A percentile compares a stretch with the other conserved stretches of the same genome.
Conservation (phyloP, 768 basidiomycete species). For the Amanita inopinata region DNA sequence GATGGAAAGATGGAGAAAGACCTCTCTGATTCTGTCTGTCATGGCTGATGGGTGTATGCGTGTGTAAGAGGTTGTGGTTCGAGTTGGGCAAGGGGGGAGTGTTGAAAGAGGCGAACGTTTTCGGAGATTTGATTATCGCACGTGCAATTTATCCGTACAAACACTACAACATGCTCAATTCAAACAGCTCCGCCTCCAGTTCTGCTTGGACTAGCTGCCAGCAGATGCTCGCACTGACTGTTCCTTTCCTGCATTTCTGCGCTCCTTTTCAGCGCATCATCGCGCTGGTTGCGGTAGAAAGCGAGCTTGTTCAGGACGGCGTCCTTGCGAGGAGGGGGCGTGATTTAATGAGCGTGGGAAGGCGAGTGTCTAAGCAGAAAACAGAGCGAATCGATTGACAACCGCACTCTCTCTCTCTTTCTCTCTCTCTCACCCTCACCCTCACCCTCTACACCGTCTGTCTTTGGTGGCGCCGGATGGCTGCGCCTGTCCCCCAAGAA, state of each 20-base stretch:
- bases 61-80: slow-evolving; percentile 10
- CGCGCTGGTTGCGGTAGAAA: slow-evolving; percentile 8
- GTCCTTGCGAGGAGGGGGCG: not conserved
- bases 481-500: slow-evolving; percentile 70
- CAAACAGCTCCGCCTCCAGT: slow-evolving; percentile 15
- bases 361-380: not conserved
- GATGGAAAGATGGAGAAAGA: slow-evolving; percentile 10
- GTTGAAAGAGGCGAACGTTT: slow-evolving; percentile 3
- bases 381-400: not conserved
- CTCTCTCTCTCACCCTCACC: slow-evolving; percentile 8
- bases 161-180: not conserved
- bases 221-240: slow-evolving; percentile 12
- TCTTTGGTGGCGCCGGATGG: too few species aligned
- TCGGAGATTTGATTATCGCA: slow-evolving; percentile 3
- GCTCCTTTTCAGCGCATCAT: slow-evolving; percentile 18
- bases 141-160: not conserved
- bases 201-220: too few species aligned
- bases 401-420: not conserved
- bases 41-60: slow-evolving; percentile 13
- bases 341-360: not conserved
- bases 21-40: slow-evolving; percentile 48
- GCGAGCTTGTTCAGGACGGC: not conserved
- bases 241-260: slow-evolving; percentile 15
- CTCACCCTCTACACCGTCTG: too few species aligned
- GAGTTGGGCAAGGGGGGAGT: slow-evolving; percentile 8